Conservation (phyloP, 2,329 filamentous ascomycete species). For the Shiraia bambusicola region DNA sequence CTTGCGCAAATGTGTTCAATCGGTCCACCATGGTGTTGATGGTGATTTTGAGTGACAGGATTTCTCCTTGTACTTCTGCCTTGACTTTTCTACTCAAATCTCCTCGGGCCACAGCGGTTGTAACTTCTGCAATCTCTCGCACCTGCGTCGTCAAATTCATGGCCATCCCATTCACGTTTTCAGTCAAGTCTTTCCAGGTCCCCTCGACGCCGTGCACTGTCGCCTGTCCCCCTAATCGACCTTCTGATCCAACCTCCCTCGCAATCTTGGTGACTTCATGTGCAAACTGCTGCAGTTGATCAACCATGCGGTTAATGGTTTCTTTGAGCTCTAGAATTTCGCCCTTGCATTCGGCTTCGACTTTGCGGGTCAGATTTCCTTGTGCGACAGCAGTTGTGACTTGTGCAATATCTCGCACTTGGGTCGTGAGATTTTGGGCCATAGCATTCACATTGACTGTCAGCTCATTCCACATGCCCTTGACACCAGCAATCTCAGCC, state of each 20-base stretch:
- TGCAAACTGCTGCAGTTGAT: slow-evolving; percentile 55
- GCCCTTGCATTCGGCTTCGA: slow-evolving; percentile 55
- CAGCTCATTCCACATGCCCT: slow-evolving; percentile 67
- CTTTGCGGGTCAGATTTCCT: slow-evolving; percentile 55
- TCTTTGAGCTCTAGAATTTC: slow-evolving; percentile 55
- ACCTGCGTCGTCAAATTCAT: slow-evolving; percentile 55
- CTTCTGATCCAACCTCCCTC: slow-evolving; percentile 55
- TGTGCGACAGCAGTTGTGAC: slow-evolving; percentile 56
- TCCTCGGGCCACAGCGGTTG: slow-evolving; percentile 54
- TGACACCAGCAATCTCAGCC: slow-evolving; percentile 64
- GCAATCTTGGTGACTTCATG: slow-evolving; percentile 57
- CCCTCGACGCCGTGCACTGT: slow-evolving; percentile 56
- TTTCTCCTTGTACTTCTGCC: slow-evolving; percentile 55
- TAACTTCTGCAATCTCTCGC: slow-evolving; percentile 56
- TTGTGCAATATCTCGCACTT: slow-evolving; percentile 56
- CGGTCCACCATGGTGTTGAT: slow-evolving; percentile 70
- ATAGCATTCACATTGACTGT: slow-evolving; percentile 59
- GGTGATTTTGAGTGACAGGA: slow-evolving; percentile 75
- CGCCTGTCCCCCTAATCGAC: slow-evolving; percentile 53
- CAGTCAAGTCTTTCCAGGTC: slow-evolving; percentile 57
- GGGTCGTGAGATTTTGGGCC: slow-evolving; percentile 56
- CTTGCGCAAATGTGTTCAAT: slow-evolving; percentile 64
- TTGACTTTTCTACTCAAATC: slow-evolving; percentile 56
- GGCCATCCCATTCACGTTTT: slow-evolving; percentile 57
- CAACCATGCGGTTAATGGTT: slow-evolving; percentile 57